These are phyloP conservation scores for Salix dunnii DNA, from an alignment of 345 rosid species.

Conservation along the genomic window DNA sequence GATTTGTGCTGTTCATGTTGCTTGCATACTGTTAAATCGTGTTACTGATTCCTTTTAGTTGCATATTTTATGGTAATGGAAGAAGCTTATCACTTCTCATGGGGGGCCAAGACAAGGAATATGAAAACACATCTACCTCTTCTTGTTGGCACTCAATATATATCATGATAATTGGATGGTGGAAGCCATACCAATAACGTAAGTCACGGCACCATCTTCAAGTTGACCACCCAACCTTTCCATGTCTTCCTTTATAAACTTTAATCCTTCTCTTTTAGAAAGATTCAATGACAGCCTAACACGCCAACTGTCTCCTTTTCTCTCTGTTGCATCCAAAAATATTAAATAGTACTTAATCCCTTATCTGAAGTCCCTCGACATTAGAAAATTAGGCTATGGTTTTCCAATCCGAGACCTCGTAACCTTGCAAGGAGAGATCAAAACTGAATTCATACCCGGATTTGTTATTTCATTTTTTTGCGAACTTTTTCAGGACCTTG, in stretches of 20 bases:
- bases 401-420: background rate
- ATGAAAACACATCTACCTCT: constrained; percentile 12
- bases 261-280: constrained; percentile 1
- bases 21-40: background rate
- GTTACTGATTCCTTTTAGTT: background rate
- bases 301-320: background rate
- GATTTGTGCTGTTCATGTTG: background rate
- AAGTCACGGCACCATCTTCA: constrained; percentile 25
- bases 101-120: background rate
- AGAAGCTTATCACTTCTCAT: background rate
- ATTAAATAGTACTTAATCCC: background rate
- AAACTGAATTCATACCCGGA: background rate
- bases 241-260: constrained; percentile 1
- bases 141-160: constrained; percentile 14
- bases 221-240: constrained; percentile 35
- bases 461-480: background rate
- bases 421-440: background rate
- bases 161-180: constrained; percentile 15
- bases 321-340: background rate
- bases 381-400: background rate
- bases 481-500: background rate
- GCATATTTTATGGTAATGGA: background rate
- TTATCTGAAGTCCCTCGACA: background rate
- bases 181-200: constrained; percentile 27
- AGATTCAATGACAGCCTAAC: constrained; percentile 8